These are phyloP conservation scores for Rhodotorula sphaerocarpa DNA, from an alignment of 768 basidiomycete species.

Conservation along the genomic window DNA sequence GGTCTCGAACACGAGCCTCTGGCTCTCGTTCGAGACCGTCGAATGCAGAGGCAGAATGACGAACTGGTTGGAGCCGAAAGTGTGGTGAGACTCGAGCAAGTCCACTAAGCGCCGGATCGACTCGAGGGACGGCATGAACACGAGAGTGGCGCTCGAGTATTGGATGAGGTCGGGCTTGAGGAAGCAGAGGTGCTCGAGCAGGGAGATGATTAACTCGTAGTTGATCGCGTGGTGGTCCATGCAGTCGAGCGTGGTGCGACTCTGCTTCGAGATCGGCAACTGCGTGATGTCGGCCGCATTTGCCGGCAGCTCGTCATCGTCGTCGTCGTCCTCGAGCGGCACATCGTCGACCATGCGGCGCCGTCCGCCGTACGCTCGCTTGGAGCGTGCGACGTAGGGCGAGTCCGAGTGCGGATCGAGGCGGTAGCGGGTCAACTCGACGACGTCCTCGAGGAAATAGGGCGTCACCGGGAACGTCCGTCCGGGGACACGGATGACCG, in stretches of 20 bases:
- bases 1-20: constrained; percentile 79
- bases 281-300: constrained; percentile 21
- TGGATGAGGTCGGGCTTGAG: constrained; percentile 41
- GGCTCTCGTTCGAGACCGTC: constrained; percentile 81
- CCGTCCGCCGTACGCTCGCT: constrained; percentile 25
- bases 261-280: constrained; percentile 51
- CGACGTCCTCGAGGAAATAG: constrained; percentile 79
- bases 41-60: constrained; percentile 81
- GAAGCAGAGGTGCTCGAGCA: constrained; percentile 77
- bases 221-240: constrained; percentile 82
- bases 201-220: constrained; percentile 74
- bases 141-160: constrained; percentile 71
- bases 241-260: constrained; percentile 68
- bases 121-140: constrained; percentile 91
- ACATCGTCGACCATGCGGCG: constrained; percentile 47
- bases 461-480: constrained; percentile 87
- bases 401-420: constrained; percentile 47
- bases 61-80: constrained; percentile 63
- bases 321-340: constrained; percentile 59
- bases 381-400: constrained; percentile 50
- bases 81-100: constrained; percentile 62
- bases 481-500: constrained; percentile 78
- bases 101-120: constrained; percentile 87
- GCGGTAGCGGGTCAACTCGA: constrained; percentile 55
- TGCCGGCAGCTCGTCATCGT: constrained; percentile 25